These are phyloP conservation scores for Trichosporon ovoides DNA, from an alignment of 1,284 basidiomycete genomes.

Conservation along the genomic window DNA sequence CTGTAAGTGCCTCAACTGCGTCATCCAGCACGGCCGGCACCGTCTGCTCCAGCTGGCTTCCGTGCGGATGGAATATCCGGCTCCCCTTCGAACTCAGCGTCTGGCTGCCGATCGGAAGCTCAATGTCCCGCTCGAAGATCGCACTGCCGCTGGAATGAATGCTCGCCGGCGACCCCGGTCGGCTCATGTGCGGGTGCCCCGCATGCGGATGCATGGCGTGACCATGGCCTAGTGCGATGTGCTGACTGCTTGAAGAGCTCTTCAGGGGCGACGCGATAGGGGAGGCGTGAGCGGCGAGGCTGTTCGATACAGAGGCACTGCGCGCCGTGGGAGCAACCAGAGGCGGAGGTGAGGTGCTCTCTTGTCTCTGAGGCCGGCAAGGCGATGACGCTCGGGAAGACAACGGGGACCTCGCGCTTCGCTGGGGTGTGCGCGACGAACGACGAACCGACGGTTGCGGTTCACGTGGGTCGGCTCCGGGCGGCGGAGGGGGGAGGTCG, in stretches of 20 bases:
- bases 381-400: constrained; percentile 34
- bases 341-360: constrained; percentile 16
- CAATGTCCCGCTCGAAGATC: constrained; percentile 49
- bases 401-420: constrained; percentile 31
- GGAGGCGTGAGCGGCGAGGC: not conserved
- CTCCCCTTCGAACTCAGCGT: constrained; percentile 40
- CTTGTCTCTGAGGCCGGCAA: constrained; percentile 12
- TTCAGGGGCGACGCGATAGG: not conserved
- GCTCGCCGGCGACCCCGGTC: constrained; percentile 39
- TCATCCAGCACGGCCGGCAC: constrained; percentile 48
- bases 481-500: constrained; percentile 45
- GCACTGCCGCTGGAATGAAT: constrained; percentile 44
- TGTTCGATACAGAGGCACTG: constrained; percentile 3
- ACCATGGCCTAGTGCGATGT: constrained; percentile 4
- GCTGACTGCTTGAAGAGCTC: not conserved
- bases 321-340: constrained; percentile 18
- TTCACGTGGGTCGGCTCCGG: constrained; percentile 43
- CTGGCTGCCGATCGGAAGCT: constrained; percentile 35
- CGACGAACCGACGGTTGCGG: constrained; percentile 28
- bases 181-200: constrained; percentile 21
- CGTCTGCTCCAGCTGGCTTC: constrained; percentile 39
- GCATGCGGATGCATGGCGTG: constrained; percentile 10
- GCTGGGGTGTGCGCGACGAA: constrained; percentile 35
- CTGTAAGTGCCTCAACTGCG: constrained; percentile 46
- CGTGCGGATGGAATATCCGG: constrained; percentile 39